phyloP scores from a whole-genome alignment of 352 stramenopile species.

The Pythium utonaiense region DNA sequence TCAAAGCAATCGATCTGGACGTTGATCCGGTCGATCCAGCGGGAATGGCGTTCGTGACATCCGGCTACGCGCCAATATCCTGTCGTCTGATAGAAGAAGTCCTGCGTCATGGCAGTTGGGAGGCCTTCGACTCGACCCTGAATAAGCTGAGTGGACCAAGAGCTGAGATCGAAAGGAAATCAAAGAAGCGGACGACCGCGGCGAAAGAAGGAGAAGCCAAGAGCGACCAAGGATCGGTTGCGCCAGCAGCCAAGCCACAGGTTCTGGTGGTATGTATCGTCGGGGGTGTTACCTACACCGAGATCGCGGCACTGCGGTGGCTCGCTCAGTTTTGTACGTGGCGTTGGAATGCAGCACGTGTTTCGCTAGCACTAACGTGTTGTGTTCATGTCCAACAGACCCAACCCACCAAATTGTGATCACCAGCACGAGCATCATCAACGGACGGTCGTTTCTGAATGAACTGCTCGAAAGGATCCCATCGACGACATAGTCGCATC shows the following conservation, averaged over 20 bases:
- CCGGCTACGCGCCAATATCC: conserved; percentile 67
- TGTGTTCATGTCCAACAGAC: conserved; percentile 28
- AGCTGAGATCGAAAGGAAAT: conserved; percentile 41
- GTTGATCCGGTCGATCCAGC: conserved; percentile 51
- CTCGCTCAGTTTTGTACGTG: conserved; percentile 61
- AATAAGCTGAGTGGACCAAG: conserved; percentile 45
- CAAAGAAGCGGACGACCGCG: not conserved
- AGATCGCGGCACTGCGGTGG: conserved; percentile 74
- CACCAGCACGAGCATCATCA: conserved; percentile 52
- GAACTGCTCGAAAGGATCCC: conserved; percentile 48
- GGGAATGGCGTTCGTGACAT: conserved; percentile 65
- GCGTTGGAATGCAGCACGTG: not conserved
- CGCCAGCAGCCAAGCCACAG: conserved; percentile 28
- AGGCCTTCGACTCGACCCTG: conserved; percentile 44
- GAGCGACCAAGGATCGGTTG: not conserved
- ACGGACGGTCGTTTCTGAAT: conserved; percentile 47
- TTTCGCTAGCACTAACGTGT: not conserved
- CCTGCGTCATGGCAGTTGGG: conserved; percentile 46
- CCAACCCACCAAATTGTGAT: conserved; percentile 53
- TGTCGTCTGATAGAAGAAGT: conserved; percentile 67
- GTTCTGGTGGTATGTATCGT: conserved; percentile 68
- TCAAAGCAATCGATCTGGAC: conserved; percentile 54
- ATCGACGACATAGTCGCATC: conserved; percentile 23
- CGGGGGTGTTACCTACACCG: conserved; percentile 63
- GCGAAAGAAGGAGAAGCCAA: not conserved